Evolutionary conservation across 192 early-diverging fungal species (phyloP).

Genomic region (Entomortierella chlamydospora): DNA sequence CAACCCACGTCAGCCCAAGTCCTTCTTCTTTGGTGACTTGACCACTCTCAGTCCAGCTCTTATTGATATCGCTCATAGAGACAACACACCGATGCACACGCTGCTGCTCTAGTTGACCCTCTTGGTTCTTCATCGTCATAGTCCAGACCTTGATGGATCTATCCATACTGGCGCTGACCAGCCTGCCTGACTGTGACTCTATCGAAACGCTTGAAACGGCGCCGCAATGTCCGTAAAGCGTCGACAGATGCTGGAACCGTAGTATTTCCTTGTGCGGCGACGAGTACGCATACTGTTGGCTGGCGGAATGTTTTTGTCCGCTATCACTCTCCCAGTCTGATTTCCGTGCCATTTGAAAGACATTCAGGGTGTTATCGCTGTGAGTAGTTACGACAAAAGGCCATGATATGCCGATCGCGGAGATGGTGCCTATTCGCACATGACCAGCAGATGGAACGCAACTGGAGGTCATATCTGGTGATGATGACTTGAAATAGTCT

Average conservation of each 20-base stretch:
- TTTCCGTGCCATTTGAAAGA: constrained; percentile 34
- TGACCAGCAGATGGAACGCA: background rate
- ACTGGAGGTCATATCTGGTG: background rate
- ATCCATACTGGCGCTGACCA: constrained; percentile 52
- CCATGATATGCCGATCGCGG: constrained; percentile 35
- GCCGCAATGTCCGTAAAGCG: constrained; percentile 49
- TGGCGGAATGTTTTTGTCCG: background rate
- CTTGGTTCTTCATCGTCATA: background rate
- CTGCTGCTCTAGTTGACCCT: constrained; percentile 3
- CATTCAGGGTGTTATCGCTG: constrained; percentile 50
- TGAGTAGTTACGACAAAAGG: constrained; percentile 48
- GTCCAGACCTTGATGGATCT: constrained; percentile 52
- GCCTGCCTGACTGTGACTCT: constrained; percentile 28
- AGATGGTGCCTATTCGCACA: constrained; percentile 37
- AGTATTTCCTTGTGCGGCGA: background rate
- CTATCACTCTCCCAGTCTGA: background rate
- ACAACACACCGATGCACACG: constrained; percentile 29
- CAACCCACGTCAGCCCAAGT: constrained; percentile 34
- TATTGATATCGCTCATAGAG: constrained; percentile 48
- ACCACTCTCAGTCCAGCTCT: constrained; percentile 39
- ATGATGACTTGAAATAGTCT: background rate
- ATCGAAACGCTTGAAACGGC: constrained; percentile 48
- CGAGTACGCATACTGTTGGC: background rate
- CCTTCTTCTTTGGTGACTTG: constrained; percentile 48
- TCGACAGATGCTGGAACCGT: constrained; percentile 31